Evolutionary conservation across 2,329 filamentous ascomycete species (phyloP), one percentile per base, ranked within the genome.

Genomic region (Metarhizium guizhouense): DNA sequence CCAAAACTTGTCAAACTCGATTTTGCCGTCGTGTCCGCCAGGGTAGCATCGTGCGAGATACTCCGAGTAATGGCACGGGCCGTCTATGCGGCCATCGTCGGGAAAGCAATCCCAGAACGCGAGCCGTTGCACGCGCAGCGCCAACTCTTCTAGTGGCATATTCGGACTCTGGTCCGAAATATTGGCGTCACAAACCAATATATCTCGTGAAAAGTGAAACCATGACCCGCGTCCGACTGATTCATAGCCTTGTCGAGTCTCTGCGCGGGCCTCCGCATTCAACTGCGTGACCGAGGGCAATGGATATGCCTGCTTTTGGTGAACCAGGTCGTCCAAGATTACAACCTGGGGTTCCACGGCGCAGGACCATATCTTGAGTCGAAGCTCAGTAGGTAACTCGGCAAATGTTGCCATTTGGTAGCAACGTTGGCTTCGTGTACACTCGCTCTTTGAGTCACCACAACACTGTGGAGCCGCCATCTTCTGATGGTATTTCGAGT

Each of bases 81-180:
- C 62, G 47, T 70, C 68, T 25, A 72, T 66, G 43, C 65, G 64
- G 4, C 65, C 67, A 47, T 73, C 71, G 56, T 73, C 70, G 1
- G 70, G 70, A 55, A 70, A 70, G 57, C 70, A 73, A 58, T 73
- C 70, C 70, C 70, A 73, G 50, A 71, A 72, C 11, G 68, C 70
- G 36, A 72, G 60, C 45, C 68, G 65, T 56, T 67, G 65, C 54
- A 72, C 64, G 30, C 63, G 63, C 18, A 66, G 65, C 1, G 68
- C 70, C 36, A 73, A 60, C 14, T 64, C 59, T 48, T 72, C 70
- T 25, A 72, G 61, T 18, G 65, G 65, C 45, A 64, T 60, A 40
- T 69, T 65, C 43, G 63, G 60, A 30, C 60, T 64, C 54, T 68
- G 63, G 36, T 72, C 68, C 18, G 67, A 64, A 52, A 73, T 68